A percentile compares a stretch with the other conserved stretches of the same genome.
phyloP scores from a whole-genome alignment of 495 filamentous ascomycete species.

The Parachaetomium inaequale region DNA sequence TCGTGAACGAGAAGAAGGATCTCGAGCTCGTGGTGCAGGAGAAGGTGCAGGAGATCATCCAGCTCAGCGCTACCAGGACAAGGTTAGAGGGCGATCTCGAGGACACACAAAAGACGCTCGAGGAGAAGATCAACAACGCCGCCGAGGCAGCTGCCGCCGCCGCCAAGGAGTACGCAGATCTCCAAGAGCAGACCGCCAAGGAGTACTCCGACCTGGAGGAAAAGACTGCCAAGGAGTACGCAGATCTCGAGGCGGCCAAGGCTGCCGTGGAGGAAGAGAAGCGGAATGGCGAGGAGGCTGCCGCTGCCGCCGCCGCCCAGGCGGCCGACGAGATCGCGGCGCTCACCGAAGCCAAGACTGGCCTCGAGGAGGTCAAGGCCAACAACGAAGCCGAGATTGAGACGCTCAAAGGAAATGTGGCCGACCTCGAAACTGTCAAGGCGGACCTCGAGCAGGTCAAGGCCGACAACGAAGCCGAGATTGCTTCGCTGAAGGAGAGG shows the following conservation, averaged over 20 bases:
- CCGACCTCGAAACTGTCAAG: conserved; percentile 19
- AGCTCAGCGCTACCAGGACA: conserved; percentile 25
- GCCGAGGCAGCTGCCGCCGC: conserved; percentile 22
- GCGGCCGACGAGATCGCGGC: conserved; percentile 29
- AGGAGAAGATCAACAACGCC: conserved; percentile 21
- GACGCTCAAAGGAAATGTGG: conserved; percentile 24
- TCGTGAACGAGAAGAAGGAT: conserved; percentile 30
- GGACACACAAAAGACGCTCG: conserved; percentile 24
- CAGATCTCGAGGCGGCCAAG: conserved; percentile 21
- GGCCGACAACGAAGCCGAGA: conserved; percentile 21
- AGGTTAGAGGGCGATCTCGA: conserved; percentile 29
- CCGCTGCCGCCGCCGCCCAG: conserved; percentile 26
- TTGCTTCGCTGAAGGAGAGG: conserved; percentile 21
- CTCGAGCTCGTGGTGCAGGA: conserved; percentile 31
- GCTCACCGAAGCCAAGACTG: conserved; percentile 25
- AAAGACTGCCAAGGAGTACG: conserved; percentile 9
- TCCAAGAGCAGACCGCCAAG: conserved; percentile 11
- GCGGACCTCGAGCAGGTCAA: conserved; percentile 22
- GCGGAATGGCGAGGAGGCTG: conserved; percentile 25
- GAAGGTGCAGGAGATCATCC: conserved; percentile 30
- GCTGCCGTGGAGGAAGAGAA: conserved; percentile 29
- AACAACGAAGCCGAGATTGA: conserved; percentile 30
- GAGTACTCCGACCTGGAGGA: conserved; percentile 9
- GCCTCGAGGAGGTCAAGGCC: conserved; percentile 28
- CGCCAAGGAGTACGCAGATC: conserved; percentile 19